Conservation (phyloP, 2,329 filamentous ascomycete genomes). For the Pseudonectria foliicola region DNA sequence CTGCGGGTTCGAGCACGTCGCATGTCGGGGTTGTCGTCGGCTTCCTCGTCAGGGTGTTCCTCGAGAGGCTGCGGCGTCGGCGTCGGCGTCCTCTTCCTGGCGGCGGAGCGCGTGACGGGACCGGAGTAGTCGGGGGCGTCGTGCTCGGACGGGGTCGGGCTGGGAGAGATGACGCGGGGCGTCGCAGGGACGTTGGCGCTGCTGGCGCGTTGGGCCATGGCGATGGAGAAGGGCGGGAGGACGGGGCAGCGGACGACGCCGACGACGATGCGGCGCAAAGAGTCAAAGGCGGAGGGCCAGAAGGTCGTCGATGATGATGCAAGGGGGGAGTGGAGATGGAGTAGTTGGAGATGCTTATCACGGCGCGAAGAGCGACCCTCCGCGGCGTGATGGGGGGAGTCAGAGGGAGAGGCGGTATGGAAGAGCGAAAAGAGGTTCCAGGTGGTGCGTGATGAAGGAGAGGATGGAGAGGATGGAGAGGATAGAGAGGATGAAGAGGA, state of each 20-base stretch:
- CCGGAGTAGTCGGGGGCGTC: slow-evolving; percentile 49
- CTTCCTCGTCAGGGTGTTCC: slow-evolving; percentile 48
- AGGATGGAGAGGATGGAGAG: slow-evolving; percentile 6
- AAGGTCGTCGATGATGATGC: slow-evolving; percentile 20
- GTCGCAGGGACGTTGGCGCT: slow-evolving; percentile 61
- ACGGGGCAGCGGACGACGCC: slow-evolving; percentile 50
- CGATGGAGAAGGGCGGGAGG: slow-evolving; percentile 52
- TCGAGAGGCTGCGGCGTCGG: slow-evolving; percentile 55
- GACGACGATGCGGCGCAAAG: slow-evolving; percentile 43
- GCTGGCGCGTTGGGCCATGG: slow-evolving; percentile 46
- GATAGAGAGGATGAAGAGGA: slow-evolving; percentile 13
- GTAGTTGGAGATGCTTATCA: slow-evolving; percentile 46
- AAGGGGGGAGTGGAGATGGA: slow-evolving; percentile 32
- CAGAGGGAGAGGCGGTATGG: slow-evolving; percentile 9
- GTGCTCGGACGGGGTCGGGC: slow-evolving; percentile 51
- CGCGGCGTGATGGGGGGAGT: slow-evolving; percentile 5
- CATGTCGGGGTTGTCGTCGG: slow-evolving; percentile 38
- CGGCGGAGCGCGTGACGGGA: slow-evolving; percentile 69
- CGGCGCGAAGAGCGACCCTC: slow-evolving; percentile 36
- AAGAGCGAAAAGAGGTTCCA: slow-evolving; percentile 14
- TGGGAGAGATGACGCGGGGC: slow-evolving; percentile 84
- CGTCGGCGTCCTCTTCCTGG: slow-evolving; percentile 48
- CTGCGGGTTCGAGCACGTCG: slow-evolving; percentile 63
- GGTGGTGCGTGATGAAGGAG: slow-evolving; percentile 7
- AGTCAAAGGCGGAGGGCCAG: slow-evolving; percentile 42